A percentile compares a stretch with the other conserved stretches of the same genome.
Conservation (phyloP, 1,284 basidiomycete genomes). For the Microbotryum intermedium region DNA sequence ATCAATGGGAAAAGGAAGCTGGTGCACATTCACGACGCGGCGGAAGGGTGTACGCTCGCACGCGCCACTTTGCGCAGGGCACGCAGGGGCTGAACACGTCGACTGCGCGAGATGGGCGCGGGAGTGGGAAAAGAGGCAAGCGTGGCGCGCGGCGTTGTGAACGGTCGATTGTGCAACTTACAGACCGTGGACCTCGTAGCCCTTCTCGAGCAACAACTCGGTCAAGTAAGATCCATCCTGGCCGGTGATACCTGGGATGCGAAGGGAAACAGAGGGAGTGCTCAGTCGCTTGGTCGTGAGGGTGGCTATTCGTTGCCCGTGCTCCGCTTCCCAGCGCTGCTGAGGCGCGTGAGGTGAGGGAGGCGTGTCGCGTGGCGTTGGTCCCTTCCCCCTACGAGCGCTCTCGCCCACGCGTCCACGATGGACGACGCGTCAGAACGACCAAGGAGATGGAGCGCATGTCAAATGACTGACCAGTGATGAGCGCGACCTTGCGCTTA, state of each 20-base stretch:
- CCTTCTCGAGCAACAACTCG: constrained; percentile 72
- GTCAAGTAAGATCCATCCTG: constrained; percentile 88
- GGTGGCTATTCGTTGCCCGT: no score
- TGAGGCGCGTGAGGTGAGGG: constrained; percentile 1
- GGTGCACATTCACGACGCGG: no score
- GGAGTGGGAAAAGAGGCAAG: background rate
- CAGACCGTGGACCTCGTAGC: constrained; percentile 72
- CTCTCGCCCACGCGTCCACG: background rate
- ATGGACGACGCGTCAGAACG: constrained; percentile 4
- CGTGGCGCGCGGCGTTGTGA: background rate
- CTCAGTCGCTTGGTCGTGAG: background rate
- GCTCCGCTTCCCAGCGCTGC: background rate
- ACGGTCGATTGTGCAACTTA: background rate
- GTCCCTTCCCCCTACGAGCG: background rate
- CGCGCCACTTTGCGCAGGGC: background rate
- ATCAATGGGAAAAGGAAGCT: no score
- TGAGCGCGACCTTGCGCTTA: constrained; percentile 77
- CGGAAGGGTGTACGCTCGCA: background rate
- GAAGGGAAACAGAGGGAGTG: background rate
- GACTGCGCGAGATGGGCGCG: background rate
- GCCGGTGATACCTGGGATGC: constrained; percentile 66
- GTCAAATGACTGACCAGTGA: constrained; percentile 59
- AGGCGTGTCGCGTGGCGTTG: background rate
- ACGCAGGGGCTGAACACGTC: background rate
- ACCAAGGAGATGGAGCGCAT: background rate